Evolutionary conservation across 1,139 yeast species (phyloP).

Genomic region (Debaryomyces robertsiae): DNA sequence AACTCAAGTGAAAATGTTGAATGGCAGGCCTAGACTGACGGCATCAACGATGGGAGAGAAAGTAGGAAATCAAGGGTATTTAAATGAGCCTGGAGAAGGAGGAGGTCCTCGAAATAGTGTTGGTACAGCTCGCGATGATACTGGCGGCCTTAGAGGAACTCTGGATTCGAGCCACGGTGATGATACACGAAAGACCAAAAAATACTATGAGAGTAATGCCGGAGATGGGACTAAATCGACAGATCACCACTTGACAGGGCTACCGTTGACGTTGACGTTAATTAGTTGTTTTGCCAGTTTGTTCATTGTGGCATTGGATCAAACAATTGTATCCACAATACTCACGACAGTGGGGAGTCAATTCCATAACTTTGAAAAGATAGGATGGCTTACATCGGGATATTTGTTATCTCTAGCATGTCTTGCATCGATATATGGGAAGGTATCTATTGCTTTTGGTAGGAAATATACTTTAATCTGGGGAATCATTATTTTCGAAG

Average conservation of each 20-base stretch:
- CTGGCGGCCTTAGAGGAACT: too few species aligned
- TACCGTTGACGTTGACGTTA: constrained; percentile 42
- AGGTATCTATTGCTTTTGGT: constrained; percentile 62
- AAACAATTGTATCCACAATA: constrained; percentile 64
- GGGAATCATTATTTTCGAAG: constrained; percentile 58
- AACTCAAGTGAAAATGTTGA: too few species aligned
- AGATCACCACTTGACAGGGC: constrained; percentile 53
- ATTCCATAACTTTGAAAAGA: constrained; percentile 51
- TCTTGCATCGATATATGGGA: constrained; percentile 62
- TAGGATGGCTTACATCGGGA: constrained; percentile 65
- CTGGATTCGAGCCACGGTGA: background rate
- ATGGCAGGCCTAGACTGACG: too few species aligned
- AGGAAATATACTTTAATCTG: constrained; percentile 53
- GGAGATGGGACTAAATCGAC: constrained; percentile 57
- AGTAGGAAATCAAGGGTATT: too few species aligned
- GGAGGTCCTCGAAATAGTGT: too few species aligned
- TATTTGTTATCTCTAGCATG: constrained; percentile 59
- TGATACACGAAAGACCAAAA: background rate
- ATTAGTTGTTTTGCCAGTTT: constrained; percentile 50
- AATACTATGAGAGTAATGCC: constrained; percentile 44
- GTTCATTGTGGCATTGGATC: constrained; percentile 67
- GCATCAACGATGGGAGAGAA: too few species aligned
- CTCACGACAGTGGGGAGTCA: constrained; percentile 56
- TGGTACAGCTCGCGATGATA: too few species aligned
- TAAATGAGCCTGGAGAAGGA: too few species aligned